Percentiles rank a stretch among this genome's conserved stretches.
Conservation (phyloP, 2,329 filamentous ascomycete genomes). For the Beauveria rudraprayagi region DNA sequence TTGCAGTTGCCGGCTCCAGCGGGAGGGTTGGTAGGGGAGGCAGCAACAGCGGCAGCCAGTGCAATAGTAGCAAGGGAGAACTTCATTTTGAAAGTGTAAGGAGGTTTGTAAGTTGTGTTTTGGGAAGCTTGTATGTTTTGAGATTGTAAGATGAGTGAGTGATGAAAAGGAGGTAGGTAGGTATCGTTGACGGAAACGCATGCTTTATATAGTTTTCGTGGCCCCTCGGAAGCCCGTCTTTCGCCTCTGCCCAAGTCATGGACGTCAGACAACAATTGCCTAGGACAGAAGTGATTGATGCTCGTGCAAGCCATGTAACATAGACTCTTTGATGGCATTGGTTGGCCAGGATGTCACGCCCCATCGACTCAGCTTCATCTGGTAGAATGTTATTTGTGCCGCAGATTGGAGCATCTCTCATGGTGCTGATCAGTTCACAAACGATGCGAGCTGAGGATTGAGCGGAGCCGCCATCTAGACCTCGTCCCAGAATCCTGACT, state of each 20-base stretch:
- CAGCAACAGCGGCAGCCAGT: not conserved
- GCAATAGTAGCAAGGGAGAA: not conserved
- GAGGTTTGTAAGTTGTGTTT: not conserved
- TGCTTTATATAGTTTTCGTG: not conserved
- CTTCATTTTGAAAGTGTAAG: constrained; percentile 1
- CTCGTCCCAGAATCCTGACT: too few species aligned
- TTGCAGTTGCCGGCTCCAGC: not conserved
- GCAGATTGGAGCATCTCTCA: too few species aligned
- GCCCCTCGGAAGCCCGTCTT: too few species aligned
- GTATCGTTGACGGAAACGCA: not conserved
- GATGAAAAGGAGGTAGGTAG: not conserved
- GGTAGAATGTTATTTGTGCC: not conserved
- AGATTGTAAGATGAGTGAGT: not conserved
- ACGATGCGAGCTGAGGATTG: too few species aligned
- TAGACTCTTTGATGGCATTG: not conserved
- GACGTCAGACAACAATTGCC: not conserved
- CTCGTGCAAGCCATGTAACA: not conserved
- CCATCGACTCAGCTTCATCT: not conserved
- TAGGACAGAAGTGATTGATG: not conserved
- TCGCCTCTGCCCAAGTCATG: too few species aligned
- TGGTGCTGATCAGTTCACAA: too few species aligned
- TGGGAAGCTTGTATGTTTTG: not conserved
- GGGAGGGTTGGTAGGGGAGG: not conserved
- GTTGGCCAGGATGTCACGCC: not conserved
- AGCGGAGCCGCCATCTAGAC: too few species aligned